phyloP scores from a whole-genome alignment of 2,329 filamentous ascomycete species.

The Didymellaceae sp. region DNA sequence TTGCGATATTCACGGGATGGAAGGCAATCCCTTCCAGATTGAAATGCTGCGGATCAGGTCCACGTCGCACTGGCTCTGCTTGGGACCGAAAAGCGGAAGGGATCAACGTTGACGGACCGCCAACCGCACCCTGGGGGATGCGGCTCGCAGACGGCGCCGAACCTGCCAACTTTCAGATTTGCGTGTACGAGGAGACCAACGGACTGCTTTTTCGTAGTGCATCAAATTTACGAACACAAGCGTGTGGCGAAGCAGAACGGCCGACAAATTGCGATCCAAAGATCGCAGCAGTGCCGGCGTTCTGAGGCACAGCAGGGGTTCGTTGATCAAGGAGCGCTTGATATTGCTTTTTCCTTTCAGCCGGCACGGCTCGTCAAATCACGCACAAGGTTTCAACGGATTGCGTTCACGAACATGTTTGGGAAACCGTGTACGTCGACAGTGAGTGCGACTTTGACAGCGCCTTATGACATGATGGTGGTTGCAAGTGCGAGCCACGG shows the following conservation, averaged over 20 bases:
- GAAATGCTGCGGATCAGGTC: slow-evolving; percentile 7
- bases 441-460: not conserved
- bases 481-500: not conserved
- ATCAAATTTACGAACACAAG: slow-evolving; percentile 4
- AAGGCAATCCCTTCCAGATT: slow-evolving; percentile 26
- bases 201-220: slow-evolving; percentile 8
- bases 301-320: slow-evolving; percentile 1
- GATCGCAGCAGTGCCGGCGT: not conserved
- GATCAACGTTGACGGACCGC: slow-evolving; percentile 31
- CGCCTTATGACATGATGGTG: not conserved
- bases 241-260: slow-evolving; percentile 3
- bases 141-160: slow-evolving; percentile 32
- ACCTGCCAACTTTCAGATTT: slow-evolving; percentile 17
- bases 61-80: slow-evolving; percentile 14
- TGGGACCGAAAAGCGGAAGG: slow-evolving; percentile 33
- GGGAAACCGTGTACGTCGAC: not conserved
- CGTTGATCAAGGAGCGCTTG: not conserved
- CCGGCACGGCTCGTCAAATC: slow-evolving; percentile 7
- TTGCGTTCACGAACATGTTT: not conserved
- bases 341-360: slow-evolving; percentile 4
- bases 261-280: not conserved
- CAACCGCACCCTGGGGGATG: slow-evolving; percentile 21
- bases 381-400: not conserved
- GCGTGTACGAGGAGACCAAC: slow-evolving; percentile 1
- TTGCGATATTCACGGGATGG: slow-evolving; percentile 24